Conservation (phyloP, 1,284 basidiomycete genomes). For the Pterulicium gracile region DNA sequence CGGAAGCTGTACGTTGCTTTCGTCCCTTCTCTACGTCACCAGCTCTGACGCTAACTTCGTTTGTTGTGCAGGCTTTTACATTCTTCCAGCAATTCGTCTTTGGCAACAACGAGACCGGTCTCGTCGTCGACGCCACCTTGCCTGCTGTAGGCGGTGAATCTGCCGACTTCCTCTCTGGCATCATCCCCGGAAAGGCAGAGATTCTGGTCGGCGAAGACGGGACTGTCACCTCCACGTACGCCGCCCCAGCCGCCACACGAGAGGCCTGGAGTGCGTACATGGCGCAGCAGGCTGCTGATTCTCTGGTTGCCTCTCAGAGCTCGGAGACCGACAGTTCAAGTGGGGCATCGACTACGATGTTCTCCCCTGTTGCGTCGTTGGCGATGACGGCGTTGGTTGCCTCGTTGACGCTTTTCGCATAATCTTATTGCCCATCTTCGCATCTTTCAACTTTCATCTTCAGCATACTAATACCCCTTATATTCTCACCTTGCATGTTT, state of each 20-base stretch:
- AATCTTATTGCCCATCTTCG: too few species aligned
- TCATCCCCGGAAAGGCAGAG: conserved; percentile 38
- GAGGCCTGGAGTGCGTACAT: conserved; percentile 44
- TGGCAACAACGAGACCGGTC: conserved; percentile 40
- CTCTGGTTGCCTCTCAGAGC: too few species aligned
- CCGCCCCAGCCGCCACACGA: conserved; percentile 41
- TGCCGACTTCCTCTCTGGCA: conserved; percentile 26
- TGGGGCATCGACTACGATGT: too few species aligned
- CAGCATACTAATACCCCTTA: too few species aligned
- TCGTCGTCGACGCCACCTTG: conserved; percentile 23
- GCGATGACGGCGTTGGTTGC: too few species aligned
- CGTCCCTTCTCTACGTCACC: background rate
- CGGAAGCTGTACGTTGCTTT: conserved; percentile 33
- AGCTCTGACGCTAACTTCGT: conserved; percentile 4
- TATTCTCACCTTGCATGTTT: too few species aligned
- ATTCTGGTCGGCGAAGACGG: conserved; percentile 39
- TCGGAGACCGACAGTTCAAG: too few species aligned
- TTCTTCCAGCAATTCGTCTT: conserved; percentile 52
- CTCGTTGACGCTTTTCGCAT: too few species aligned
- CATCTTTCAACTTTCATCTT: too few species aligned
- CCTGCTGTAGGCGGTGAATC: conserved; percentile 38
- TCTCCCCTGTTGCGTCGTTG: too few species aligned
- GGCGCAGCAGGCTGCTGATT: too few species aligned
- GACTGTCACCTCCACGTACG: conserved; percentile 36
- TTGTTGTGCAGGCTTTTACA: conserved; percentile 35